These are phyloP conservation scores for Austroboletus novae-zelandiae DNA, from an alignment of 1,284 basidiomycete genomes.

Conservation along the genomic window DNA sequence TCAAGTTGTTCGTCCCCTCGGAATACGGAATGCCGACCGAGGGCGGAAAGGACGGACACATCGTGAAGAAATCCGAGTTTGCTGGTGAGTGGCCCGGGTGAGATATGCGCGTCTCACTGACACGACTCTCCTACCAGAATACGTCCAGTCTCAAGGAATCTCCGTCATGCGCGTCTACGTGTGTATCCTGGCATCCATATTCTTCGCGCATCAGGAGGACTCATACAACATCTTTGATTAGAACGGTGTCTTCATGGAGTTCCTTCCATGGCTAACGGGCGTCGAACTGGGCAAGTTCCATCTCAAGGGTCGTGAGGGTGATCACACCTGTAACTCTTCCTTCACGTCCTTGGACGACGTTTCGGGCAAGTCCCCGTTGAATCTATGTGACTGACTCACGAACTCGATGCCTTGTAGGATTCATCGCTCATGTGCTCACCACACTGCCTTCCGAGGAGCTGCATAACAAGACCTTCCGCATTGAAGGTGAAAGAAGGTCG, in stretches of 20 bases:
- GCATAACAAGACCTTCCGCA: slow-evolving; percentile 32
- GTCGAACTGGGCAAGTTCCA: slow-evolving; percentile 30
- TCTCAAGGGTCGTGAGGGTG: slow-evolving; percentile 27
- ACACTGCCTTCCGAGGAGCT: slow-evolving; percentile 29
- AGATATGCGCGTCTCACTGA: neutral
- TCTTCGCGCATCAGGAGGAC: neutral
- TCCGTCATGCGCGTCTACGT: slow-evolving; percentile 35
- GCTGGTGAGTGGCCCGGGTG: slow-evolving; percentile 16
- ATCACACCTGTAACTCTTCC: slow-evolving; percentile 29
- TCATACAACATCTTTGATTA: slow-evolving; percentile 6
- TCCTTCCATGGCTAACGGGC: slow-evolving; percentile 22
- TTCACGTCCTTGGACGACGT: slow-evolving; percentile 36
- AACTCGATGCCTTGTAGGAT: slow-evolving; percentile 20
- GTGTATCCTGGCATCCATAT: slow-evolving; percentile 15
- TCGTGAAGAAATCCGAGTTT: slow-evolving; percentile 24
- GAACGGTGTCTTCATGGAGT: slow-evolving; percentile 30
- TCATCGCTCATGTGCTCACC: slow-evolving; percentile 36
- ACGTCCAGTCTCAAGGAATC: slow-evolving; percentile 33
- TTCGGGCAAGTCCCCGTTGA: slow-evolving; percentile 19
- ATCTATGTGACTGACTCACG: neutral
- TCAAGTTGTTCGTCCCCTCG: slow-evolving; percentile 40
- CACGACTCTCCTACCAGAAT: slow-evolving; percentile 14
- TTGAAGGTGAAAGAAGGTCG: slow-evolving; percentile 37
- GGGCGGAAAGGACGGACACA: slow-evolving; percentile 23
- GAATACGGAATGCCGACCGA: slow-evolving; percentile 37